Base-by-base conservation (phyloP, 2,329 filamentous ascomycete genomes). In the Colletotrichum ledebouriae region DNA sequence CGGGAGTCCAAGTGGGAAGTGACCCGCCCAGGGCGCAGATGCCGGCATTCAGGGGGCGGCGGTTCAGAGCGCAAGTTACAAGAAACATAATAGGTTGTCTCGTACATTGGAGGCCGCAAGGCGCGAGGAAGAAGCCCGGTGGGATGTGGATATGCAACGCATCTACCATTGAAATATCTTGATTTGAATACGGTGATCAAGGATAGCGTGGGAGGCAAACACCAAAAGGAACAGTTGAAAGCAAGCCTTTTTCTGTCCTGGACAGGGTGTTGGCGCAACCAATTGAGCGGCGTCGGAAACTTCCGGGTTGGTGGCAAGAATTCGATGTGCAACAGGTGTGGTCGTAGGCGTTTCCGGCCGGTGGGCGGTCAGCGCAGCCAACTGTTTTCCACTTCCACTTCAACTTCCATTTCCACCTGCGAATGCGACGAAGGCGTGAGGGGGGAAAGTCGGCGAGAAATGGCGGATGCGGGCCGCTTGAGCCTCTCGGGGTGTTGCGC, bases 21-120 rank as follows among this genome's bases (percentile, higher is more conserved):
- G 63, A 53, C 60, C 64, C 64, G 46, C 60, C 60, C 52, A 60
- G 59, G 59, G 46, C 64, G 64, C 64, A 67, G 64, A 67, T 59
- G 60, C 64, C 64, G 64, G 59, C 59, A 63, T 29, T 58, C 44
- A 67, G 59, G 59, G 64, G 59, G 44, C n/a, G 17, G 53, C 53
- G 60, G 64, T 53, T 64, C 52, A 63, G 29, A 63, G 42, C 56
- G 42, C 63, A 39, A 63, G 59, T 58, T 63, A 58, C 53, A 59
- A 59, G 52, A 64, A 67, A 59, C 64, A 46, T 53, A 60, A 56
- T 37, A 64, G 10, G 59, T 37, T 53, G 44, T 37, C 42, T 44
- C 34, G 46, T 33, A 25, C 53, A 59, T 64, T n/a, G 60, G 50
- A 11, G 59, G 39, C 37, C 29, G 42, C 52, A 34, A 67, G 12